A percentile compares a stretch with the other conserved stretches of the same genome.
phyloP scores from a whole-genome alignment of 345 rosid genomes.

The Eucalyptus paniculata region DNA sequence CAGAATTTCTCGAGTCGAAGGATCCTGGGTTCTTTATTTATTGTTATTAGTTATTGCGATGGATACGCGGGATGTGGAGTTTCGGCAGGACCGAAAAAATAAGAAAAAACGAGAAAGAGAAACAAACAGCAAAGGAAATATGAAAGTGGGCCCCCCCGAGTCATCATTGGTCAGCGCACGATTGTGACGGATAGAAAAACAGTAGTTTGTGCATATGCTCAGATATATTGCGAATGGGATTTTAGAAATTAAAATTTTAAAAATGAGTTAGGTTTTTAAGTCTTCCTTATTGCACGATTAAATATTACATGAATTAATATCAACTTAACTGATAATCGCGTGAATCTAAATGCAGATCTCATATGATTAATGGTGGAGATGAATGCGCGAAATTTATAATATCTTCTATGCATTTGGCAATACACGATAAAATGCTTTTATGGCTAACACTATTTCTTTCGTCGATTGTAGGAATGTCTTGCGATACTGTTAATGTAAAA shows the following conservation, averaged over 20 bases:
- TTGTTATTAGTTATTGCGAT: neutral
- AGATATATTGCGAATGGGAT: neutral
- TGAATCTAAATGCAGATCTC: neutral
- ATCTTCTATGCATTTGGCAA: neutral
- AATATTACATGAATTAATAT: neutral
- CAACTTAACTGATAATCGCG: rapidly evolving
- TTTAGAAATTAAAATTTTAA: neutral
- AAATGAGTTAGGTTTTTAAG: neutral
- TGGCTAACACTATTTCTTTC: neutral
- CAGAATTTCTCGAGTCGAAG: neutral
- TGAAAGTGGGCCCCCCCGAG: neutral
- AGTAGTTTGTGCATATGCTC: neutral
- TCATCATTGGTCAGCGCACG: neutral
- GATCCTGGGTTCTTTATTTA: neutral
- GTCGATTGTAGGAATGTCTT: rapidly evolving
- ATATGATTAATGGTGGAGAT: neutral
- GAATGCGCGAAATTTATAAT: rapidly evolving
- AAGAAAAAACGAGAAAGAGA: neutral
- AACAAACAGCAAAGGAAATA: neutral
- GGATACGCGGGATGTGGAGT: neutral
- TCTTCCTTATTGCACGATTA: neutral
- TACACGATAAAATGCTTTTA: neutral
- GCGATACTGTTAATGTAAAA: neutral
- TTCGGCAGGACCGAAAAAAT: neutral
- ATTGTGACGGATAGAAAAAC: neutral